Conservation (phyloP, 192 early-diverging fungal genomes). For the Coemansia sp. region DNA sequence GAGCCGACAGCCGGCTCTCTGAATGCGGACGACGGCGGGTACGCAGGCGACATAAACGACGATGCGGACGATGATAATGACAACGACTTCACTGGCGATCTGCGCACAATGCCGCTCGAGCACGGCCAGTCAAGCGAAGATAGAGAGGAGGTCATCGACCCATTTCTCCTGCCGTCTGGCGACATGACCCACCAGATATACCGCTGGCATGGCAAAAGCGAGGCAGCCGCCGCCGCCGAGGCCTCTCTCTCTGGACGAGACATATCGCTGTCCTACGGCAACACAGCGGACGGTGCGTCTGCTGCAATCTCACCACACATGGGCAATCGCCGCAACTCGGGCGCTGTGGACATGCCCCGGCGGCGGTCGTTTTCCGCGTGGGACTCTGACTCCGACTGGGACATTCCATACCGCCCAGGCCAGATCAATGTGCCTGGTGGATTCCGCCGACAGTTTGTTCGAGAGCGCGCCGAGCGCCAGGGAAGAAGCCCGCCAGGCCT, state of each 20-base stretch:
- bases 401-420: constrained; percentile 29
- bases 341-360: constrained; percentile 49
- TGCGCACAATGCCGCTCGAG: constrained; percentile 32
- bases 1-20: neutral
- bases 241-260: constrained; percentile 15
- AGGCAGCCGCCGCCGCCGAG: constrained; percentile 16
- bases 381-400: constrained; percentile 53
- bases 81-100: constrained; percentile 17
- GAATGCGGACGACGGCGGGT: constrained; percentile 37
- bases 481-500: constrained; percentile 68
- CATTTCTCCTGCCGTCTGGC: constrained; percentile 65
- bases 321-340: constrained; percentile 57
- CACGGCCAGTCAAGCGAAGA: constrained; percentile 28
- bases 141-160: constrained; percentile 26
- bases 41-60: constrained; percentile 46
- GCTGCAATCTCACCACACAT: neutral
- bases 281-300: neutral
- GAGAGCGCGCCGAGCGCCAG: constrained; percentile 66
- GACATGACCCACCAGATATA: constrained; percentile 89
- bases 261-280: constrained; percentile 6
- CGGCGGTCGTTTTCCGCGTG: constrained; percentile 49
- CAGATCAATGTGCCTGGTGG: constrained; percentile 78
- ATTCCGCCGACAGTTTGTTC: constrained; percentile 88
- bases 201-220: constrained; percentile 77
- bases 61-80: constrained; percentile 35